A percentile compares a stretch with the other conserved stretches of the same genome.
Conservation (phyloP, 139 green algal species). For the Parachlorella kessleri region DNA sequence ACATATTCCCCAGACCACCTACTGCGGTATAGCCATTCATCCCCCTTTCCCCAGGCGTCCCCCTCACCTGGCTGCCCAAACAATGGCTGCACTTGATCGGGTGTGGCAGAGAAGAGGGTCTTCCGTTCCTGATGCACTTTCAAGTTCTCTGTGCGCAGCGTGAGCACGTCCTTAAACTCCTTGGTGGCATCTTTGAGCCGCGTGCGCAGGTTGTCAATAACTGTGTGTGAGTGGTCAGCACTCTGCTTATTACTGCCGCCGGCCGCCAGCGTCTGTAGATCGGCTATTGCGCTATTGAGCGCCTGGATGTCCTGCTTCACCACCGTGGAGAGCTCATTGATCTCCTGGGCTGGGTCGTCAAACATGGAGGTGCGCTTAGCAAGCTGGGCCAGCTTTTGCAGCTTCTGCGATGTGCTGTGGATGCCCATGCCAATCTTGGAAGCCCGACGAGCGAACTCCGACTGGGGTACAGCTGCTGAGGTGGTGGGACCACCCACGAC, state of each 20-base stretch:
- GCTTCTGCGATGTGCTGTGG: constrained; percentile 91
- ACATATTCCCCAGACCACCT: too few species aligned
- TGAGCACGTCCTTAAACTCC: constrained; percentile 96
- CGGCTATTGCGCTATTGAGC: constrained; percentile 82
- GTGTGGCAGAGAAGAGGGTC: constrained; percentile 80
- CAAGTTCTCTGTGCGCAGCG: constrained; percentile 86
- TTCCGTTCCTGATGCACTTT: constrained; percentile 82
- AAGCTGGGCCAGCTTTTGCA: constrained; percentile 92
- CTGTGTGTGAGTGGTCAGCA: constrained; percentile 82
- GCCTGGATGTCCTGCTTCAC: constrained; percentile 93
- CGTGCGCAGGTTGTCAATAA: constrained; percentile 85
- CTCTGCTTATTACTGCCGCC: constrained; percentile 79
- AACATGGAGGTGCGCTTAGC: constrained; percentile 97
- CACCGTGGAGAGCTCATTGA: constrained; percentile 85
- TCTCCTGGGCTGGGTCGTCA: constrained; percentile 93
- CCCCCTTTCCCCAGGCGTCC: too few species aligned
- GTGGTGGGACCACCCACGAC: not conserved
- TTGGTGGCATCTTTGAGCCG: constrained; percentile 87
- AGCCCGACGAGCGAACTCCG: constrained; percentile 87
- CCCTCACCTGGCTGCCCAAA: constrained; percentile 35
- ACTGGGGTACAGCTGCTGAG: constrained; percentile 43
- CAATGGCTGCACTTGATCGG: constrained; percentile 21
- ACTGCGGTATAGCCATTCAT: too few species aligned
- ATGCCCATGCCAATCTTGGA: constrained; percentile 90
- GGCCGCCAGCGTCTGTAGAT: constrained; percentile 64